Percentiles rank a stretch among this genome's conserved stretches.
phyloP scores from a whole-genome alignment of 106 monocot genomes.

The Vanilla planifolia region DNA sequence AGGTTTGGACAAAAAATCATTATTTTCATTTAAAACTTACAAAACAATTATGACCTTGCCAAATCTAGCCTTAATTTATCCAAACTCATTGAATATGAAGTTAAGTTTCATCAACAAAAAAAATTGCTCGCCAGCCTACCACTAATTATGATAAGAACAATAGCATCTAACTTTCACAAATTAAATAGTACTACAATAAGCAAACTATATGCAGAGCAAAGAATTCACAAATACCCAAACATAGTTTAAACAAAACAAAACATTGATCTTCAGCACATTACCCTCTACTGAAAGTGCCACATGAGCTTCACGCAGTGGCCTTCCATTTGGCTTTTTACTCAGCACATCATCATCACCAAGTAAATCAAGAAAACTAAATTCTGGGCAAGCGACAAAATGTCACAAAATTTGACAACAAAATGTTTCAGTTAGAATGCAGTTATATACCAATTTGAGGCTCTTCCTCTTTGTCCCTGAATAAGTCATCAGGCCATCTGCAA shows the following conservation, averaged over 20 bases:
- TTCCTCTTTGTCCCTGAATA: conserved; percentile 9
- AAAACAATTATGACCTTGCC: neutral
- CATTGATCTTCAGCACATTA: conserved; percentile 9
- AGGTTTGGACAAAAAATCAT: neutral
- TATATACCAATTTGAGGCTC: conserved; percentile 20
- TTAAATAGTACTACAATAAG: neutral
- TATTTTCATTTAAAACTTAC: neutral
- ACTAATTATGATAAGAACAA: neutral
- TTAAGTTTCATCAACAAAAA: too few relatives aligned
- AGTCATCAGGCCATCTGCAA: neutral
- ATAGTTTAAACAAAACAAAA: neutral
- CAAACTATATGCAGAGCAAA: neutral
- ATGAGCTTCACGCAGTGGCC: conserved; percentile 47
- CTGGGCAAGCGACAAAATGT: conserved; percentile 25
- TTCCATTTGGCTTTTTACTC: conserved; percentile 17
- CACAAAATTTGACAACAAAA: neutral
- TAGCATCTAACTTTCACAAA: too few relatives aligned
- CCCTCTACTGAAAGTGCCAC: conserved; percentile 84
- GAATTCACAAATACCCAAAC: neutral
- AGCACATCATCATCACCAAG: conserved; percentile 65
- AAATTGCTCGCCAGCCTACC: too few relatives aligned
- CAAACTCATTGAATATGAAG: neutral
- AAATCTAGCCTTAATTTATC: neutral
- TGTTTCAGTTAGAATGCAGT: neutral
- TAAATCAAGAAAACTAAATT: conserved; percentile 56